Percentiles rank a stretch among this genome's conserved stretches.
Conservation (phyloP, 169 alveolate genomes). For the Babesia bigemina region DNA sequence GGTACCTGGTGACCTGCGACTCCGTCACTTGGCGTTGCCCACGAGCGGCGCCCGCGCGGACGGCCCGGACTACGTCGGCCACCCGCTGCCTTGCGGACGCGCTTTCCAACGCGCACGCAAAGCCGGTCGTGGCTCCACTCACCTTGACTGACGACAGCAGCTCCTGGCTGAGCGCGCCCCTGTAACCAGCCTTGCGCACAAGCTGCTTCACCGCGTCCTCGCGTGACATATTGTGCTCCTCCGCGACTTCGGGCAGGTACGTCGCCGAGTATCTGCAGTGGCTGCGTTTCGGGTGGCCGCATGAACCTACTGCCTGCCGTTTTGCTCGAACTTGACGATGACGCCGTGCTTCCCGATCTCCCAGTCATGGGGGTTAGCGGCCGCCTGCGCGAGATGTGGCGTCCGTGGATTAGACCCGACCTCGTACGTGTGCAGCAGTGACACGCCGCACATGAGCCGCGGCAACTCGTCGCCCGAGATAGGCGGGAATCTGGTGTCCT, state of each 20-base stretch:
- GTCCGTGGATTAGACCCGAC: constrained; percentile 1
- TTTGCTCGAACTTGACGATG: constrained; percentile 39
- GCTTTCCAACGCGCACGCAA: no score
- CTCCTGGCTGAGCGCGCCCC: constrained; percentile 20
- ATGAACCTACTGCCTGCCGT: constrained; percentile 30
- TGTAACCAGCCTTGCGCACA: constrained; percentile 40
- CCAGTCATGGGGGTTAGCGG: constrained; percentile 71
- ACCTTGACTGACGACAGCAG: constrained; percentile 33
- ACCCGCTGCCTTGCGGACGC: no score
- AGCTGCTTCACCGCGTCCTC: constrained; percentile 50
- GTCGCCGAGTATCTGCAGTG: constrained; percentile 67
- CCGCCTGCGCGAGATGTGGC: constrained; percentile 36
- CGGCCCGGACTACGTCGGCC: no score
- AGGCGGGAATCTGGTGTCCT: constrained; percentile 45
- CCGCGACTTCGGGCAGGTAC: constrained; percentile 75
- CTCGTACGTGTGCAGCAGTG: constrained; percentile 61
- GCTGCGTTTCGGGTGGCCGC: background rate
- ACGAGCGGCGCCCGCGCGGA: background rate
- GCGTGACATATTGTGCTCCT: constrained; percentile 59
- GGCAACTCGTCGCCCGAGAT: constrained; percentile 23
- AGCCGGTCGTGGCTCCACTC: background rate
- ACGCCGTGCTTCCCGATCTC: constrained; percentile 74
- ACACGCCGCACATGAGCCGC: constrained; percentile 30
- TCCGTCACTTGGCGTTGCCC: background rate
- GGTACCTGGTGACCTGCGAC: constrained; percentile 53